Base-by-base conservation (phyloP, 345 rosid genomes). In the Eucalyptus virginea region DNA sequence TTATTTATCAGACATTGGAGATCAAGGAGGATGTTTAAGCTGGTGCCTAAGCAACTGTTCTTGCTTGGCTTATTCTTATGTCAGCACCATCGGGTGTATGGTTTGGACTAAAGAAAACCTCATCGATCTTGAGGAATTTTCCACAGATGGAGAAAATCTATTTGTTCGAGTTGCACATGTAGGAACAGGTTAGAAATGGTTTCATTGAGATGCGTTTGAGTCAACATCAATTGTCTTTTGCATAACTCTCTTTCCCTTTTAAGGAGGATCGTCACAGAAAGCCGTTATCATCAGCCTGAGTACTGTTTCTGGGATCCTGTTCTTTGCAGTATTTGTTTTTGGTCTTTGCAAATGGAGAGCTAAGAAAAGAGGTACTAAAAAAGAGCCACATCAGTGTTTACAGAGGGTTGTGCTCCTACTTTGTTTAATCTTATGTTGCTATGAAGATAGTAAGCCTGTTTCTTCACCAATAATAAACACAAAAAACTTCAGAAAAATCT, bases 11-110 rank as follows among this genome's bases (percentile, higher is more conserved):
- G 10, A 9, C 28, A 11, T 30, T 8, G 8, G 28, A 6, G 42
- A 65, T 85, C 42, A 81, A 26, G 67, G 23, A 45, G 89, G n/a
- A 11, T 90, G 92, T 56, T 56, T 56, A 60, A 87, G 83, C 80
- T 87, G 90, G 90, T 94, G 94, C 87, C 42, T 56, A 72, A 89
- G 52, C 83, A 91, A 93, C n/a, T 89, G 90, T 32, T 89, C 90
- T 54, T 89, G 88, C 54, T 13, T 40, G 28, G 90, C 87, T 26
- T 89, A 87, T 77, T 51, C 88, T 10, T 87, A 87, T 52, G 88
- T 89, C 19, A 44, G 18, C 42, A 52, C 32, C 21, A 89, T 87
- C 4, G 90, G 90, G 23, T 89, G 90, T 87, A 18, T 89, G 87
- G 17, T 87, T 1, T 89, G 90, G 90, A 28, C 28, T 28, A 42